These are phyloP conservation scores for Ashbya aceris DNA, from an alignment of 1,139 yeast genomes.

Conservation along the genomic window DNA sequence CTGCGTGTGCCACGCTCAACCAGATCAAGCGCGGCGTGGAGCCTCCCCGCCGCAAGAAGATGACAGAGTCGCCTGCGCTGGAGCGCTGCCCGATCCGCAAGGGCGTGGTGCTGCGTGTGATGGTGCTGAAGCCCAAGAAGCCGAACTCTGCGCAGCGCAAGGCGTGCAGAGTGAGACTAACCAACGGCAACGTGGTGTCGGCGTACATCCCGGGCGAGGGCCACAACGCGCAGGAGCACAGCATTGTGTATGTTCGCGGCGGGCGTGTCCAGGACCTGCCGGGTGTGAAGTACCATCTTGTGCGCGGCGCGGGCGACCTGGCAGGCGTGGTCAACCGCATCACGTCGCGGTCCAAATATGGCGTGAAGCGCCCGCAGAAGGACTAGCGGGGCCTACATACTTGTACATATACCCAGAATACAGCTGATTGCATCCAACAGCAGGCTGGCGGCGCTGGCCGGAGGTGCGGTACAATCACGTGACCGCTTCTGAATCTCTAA, in stretches of 20 bases:
- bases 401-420: slow-evolving; percentile 1
- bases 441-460: too few relatives aligned
- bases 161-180: slow-evolving; percentile 87
- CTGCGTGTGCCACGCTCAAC: slow-evolving; percentile 52
- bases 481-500: neutral
- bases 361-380: slow-evolving; percentile 77
- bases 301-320: slow-evolving; percentile 89
- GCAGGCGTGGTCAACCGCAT: slow-evolving; percentile 92
- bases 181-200: slow-evolving; percentile 81
- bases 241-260: slow-evolving; percentile 91
- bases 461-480: neutral
- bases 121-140: slow-evolving; percentile 93
- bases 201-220: slow-evolving; percentile 99
- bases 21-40: slow-evolving; percentile 63
- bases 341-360: slow-evolving; percentile 85
- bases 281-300: slow-evolving; percentile 91
- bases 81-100: slow-evolving; percentile 75
- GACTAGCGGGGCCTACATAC: slow-evolving; percentile 23
- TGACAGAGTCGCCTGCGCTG: slow-evolving; percentile 70
- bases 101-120: slow-evolving; percentile 90
- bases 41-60: slow-evolving; percentile 42
- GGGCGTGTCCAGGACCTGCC: slow-evolving; percentile 98
- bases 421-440: too few relatives aligned
- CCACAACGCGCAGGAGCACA: slow-evolving; percentile 96
- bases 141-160: slow-evolving; percentile 98